Evolutionary conservation across 2,329 filamentous ascomycete genomes (phyloP).

Genomic region (Fulvia fulva): DNA sequence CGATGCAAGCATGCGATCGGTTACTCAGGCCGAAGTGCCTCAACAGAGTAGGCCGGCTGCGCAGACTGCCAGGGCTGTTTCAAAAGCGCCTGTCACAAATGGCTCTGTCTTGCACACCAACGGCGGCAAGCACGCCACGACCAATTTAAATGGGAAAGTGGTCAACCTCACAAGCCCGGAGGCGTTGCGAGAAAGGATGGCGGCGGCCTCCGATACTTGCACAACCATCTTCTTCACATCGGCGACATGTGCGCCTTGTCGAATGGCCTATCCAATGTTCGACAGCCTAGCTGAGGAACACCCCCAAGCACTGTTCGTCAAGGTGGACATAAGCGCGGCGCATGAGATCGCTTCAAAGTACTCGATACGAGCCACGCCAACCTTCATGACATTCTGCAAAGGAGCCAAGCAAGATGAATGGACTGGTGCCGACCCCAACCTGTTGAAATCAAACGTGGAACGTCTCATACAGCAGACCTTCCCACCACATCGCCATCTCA

Average conservation of each 20-base stretch:
- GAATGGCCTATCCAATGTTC: constrained; percentile 74
- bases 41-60: constrained; percentile 27
- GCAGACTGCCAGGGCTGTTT: not conserved
- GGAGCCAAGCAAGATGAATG: constrained; percentile 75
- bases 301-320: constrained; percentile 67
- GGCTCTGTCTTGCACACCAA: not conserved
- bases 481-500: constrained; percentile 71
- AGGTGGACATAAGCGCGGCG: constrained; percentile 71
- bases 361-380: constrained; percentile 72
- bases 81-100: not conserved
- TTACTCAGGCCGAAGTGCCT: constrained; percentile 56
- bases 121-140: constrained; percentile 5
- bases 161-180: constrained; percentile 56
- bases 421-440: constrained; percentile 68
- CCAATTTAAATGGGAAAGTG: constrained; percentile 48
- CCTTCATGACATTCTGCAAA: constrained; percentile 78
- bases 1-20: constrained; percentile 59
- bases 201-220: constrained; percentile 60
- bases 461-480: constrained; percentile 71
- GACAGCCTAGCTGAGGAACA: constrained; percentile 74
- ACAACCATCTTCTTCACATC: constrained; percentile 92
- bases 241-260: constrained; percentile 80
- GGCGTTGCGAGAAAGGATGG: constrained; percentile 59
- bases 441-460: constrained; percentile 67
- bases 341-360: constrained; percentile 60